Conservation (phyloP, 169 alveolate species). For the Plasmodium billcollinsi region DNA sequence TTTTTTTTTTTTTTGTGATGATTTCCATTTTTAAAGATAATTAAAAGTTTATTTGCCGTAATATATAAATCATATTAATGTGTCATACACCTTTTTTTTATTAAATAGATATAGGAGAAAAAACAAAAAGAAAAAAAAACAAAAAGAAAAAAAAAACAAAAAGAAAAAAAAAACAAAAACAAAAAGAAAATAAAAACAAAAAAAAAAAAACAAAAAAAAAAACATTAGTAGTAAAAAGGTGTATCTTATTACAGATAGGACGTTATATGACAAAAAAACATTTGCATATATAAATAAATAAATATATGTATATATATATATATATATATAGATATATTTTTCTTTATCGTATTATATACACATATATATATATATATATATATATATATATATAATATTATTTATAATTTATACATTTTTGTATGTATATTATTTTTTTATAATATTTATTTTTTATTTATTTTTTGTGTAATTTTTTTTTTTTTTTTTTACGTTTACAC, state of each 20-base stretch:
- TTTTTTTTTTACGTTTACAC: neutral
- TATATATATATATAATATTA: neutral
- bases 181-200: too few relatives aligned
- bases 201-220: too few relatives aligned
- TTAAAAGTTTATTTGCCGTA: slow-evolving; percentile 20
- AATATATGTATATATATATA: neutral
- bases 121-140: too few relatives aligned
- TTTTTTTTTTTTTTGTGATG: slow-evolving; percentile 11
- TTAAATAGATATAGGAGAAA: neutral
- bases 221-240: slow-evolving; percentile 8
- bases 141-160: too few relatives aligned
- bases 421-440: slow-evolving; percentile 8
- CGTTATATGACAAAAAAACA: neutral
- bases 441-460: neutral
- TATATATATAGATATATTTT: neutral
- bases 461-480: slow-evolving; percentile 6
- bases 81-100: slow-evolving; percentile 18
- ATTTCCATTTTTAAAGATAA: slow-evolving; percentile 28
- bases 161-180: too few relatives aligned
- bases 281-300: too few relatives aligned
- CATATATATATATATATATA: neutral
- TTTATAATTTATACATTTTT: neutral
- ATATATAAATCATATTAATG: neutral
- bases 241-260: slow-evolving; percentile 19
- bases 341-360: neutral